Percentiles rank a stretch among this genome's conserved stretches.
Evolutionary conservation across 192 early-diverging fungal genomes (phyloP).

Genomic region (Coemansia sp.): DNA sequence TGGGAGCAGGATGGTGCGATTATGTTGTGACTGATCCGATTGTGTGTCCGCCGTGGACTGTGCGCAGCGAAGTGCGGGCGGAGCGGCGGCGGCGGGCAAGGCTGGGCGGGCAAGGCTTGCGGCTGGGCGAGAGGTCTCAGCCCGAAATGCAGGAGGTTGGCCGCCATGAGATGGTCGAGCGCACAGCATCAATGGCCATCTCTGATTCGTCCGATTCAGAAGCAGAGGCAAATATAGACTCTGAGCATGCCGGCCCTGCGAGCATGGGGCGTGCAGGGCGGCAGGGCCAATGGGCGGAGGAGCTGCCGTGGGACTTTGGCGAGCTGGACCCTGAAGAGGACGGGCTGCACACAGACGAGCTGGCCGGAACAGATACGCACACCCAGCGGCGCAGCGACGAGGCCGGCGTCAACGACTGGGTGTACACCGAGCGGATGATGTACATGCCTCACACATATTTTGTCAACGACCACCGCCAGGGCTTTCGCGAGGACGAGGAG

Average conservation of each 20-base stretch:
- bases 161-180: constrained; percentile 26
- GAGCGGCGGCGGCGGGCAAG: constrained; percentile 35
- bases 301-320: constrained; percentile 49
- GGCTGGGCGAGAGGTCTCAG: not conserved
- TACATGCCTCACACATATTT: constrained; percentile 94
- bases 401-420: constrained; percentile 57
- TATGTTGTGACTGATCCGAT: constrained; percentile 76
- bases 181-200: constrained; percentile 7
- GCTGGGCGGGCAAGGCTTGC: not conserved
- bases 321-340: constrained; percentile 54
- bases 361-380: not conserved
- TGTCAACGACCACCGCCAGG: constrained; percentile 92
- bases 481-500: constrained; percentile 78
- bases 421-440: constrained; percentile 85
- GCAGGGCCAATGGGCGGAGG: constrained; percentile 55
- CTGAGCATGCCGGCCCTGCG: not conserved
- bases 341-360: constrained; percentile 25
- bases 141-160: constrained; percentile 38
- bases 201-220: not conserved
- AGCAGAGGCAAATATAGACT: not conserved
- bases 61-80: constrained; percentile 59
- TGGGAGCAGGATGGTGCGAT: constrained; percentile 84
- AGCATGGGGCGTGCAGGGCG: constrained; percentile 1
- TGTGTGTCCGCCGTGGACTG: constrained; percentile 70
- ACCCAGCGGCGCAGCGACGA: constrained; percentile 6